Percentiles rank a stretch among this genome's conserved stretches.
These are phyloP conservation scores for Tolypocladium ophioglossoides DNA, from an alignment of 2,329 filamentous ascomycete genomes.

Conservation along the genomic window DNA sequence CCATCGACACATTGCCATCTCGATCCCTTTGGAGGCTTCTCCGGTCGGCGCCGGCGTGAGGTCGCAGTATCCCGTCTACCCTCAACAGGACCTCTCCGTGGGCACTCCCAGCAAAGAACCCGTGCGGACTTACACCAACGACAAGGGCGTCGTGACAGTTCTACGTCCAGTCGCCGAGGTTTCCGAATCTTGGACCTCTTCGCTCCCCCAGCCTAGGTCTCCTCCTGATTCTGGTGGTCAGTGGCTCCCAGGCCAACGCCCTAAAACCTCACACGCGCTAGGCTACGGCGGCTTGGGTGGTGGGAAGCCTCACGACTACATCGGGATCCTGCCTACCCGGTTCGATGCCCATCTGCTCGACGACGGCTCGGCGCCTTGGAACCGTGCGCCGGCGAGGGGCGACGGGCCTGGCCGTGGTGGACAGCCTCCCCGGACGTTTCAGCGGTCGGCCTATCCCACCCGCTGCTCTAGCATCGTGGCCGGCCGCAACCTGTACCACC, in stretches of 20 bases:
- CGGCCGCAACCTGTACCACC: slow-evolving; percentile 3
- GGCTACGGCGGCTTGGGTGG: slow-evolving; percentile 6
- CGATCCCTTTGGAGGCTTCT: slow-evolving; percentile 42
- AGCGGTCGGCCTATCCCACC: slow-evolving; percentile 10
- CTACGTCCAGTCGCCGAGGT: slow-evolving; percentile 19
- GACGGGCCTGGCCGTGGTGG: neutral
- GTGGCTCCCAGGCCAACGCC: neutral
- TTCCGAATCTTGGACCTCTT: slow-evolving; percentile 4
- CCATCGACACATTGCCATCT: slow-evolving; percentile 49
- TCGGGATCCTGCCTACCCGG: slow-evolving; percentile 12
- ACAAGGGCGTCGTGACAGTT: slow-evolving; percentile 26
- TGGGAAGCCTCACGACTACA: slow-evolving; percentile 10
- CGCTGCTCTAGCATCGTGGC: slow-evolving; percentile 16
- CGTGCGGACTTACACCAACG: slow-evolving; percentile 19
- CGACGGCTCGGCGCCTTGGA: slow-evolving; percentile 9
- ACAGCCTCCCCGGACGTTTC: slow-evolving; percentile 1
- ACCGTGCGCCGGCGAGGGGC: slow-evolving; percentile 1
- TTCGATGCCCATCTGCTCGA: slow-evolving; percentile 10
- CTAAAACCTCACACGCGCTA: neutral
- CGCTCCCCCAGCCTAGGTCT: neutral
- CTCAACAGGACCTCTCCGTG: slow-evolving; percentile 7
- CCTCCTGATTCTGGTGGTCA: neutral
- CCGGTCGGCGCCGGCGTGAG: slow-evolving; percentile 24
- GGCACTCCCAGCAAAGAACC: slow-evolving; percentile 5
- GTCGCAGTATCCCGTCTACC: slow-evolving; percentile 23